These are phyloP conservation scores for Parathielavia hyrcaniae DNA, from an alignment of 495 filamentous ascomycete species.

Conservation along the genomic window DNA sequence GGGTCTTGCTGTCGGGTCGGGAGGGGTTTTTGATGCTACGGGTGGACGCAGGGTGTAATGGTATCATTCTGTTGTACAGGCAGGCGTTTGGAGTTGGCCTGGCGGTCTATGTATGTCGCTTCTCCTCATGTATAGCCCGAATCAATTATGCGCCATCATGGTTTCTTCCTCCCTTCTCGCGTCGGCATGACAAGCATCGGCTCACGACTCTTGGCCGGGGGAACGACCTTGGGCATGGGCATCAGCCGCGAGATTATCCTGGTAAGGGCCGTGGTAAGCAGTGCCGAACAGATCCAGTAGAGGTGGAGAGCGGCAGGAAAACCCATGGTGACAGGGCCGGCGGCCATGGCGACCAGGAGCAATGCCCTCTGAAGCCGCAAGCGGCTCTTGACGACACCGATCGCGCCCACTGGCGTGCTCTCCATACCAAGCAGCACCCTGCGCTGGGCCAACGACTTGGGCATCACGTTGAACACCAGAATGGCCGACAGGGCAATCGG, in stretches of 20 bases:
- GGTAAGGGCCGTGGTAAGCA: slow-evolving; percentile 15
- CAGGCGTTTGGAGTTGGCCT: slow-evolving; percentile 21
- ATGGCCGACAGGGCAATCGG: slow-evolving; percentile 52
- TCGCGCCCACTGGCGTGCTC: neutral
- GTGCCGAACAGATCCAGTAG: slow-evolving; percentile 59
- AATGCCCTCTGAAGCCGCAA: slow-evolving; percentile 32
- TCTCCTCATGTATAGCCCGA: slow-evolving; percentile 10
- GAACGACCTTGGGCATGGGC: slow-evolving; percentile 20
- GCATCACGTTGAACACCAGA: slow-evolving; percentile 42
- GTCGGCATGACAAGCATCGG: slow-evolving; percentile 24
- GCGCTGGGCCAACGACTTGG: slow-evolving; percentile 16
- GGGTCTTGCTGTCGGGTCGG: neutral
- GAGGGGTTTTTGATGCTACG: neutral
- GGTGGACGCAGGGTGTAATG: slow-evolving; percentile 4
- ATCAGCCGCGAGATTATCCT: slow-evolving; percentile 20
- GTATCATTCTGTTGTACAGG: slow-evolving; percentile 13
- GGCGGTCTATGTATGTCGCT: slow-evolving; percentile 10
- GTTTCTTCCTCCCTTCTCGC: neutral
- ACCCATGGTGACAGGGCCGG: slow-evolving; percentile 46
- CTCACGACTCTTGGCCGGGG: slow-evolving; percentile 10
- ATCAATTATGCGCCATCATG: neutral
- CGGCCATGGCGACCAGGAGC: slow-evolving; percentile 33
- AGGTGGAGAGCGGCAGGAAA: slow-evolving; percentile 60
- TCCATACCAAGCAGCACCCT: slow-evolving; percentile 19
- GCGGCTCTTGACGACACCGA: neutral